Percentiles rank a stretch among this genome's conserved stretches.
phyloP scores from a whole-genome alignment of 2,329 filamentous ascomycete species.

The Monilinia vaccinii-corymbosi region DNA sequence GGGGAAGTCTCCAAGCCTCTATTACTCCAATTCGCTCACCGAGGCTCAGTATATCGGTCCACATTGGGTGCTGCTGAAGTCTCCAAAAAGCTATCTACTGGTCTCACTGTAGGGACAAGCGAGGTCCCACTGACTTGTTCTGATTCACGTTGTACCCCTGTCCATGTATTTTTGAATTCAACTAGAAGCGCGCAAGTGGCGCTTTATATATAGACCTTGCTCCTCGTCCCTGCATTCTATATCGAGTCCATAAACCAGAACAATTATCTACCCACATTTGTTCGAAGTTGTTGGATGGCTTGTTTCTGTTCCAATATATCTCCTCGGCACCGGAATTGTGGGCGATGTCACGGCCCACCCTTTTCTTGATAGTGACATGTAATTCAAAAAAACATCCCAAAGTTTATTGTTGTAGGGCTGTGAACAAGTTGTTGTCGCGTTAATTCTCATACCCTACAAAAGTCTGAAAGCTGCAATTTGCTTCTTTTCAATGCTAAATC shows the following conservation, averaged over 20 bases:
- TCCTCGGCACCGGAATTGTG: neutral
- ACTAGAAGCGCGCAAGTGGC: neutral
- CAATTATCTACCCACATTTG: neutral
- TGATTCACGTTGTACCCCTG: neutral
- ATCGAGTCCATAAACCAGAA: neutral
- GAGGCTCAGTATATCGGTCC: neutral
- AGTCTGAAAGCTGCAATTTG: too few relatives aligned
- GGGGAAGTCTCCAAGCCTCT: neutral
- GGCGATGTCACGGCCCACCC: neutral
- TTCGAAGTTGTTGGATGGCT: neutral
- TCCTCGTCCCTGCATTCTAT: neutral
- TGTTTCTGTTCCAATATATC: neutral
- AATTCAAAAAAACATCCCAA: neutral
- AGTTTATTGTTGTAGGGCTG: neutral
- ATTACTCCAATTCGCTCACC: too few relatives aligned
- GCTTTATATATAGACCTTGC: neutral
- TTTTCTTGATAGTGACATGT: neutral
- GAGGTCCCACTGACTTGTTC: neutral
- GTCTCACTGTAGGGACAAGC: neutral
- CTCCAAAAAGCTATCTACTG: too few relatives aligned
- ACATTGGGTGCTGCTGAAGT: neutral
- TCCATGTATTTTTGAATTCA: neutral
- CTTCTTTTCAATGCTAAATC: too few relatives aligned
- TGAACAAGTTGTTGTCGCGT: neutral
- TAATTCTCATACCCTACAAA: too few relatives aligned